These are phyloP conservation scores for Udeniomyces megalosporus DNA, from an alignment of 768 basidiomycete species.

Conservation along the genomic window DNA sequence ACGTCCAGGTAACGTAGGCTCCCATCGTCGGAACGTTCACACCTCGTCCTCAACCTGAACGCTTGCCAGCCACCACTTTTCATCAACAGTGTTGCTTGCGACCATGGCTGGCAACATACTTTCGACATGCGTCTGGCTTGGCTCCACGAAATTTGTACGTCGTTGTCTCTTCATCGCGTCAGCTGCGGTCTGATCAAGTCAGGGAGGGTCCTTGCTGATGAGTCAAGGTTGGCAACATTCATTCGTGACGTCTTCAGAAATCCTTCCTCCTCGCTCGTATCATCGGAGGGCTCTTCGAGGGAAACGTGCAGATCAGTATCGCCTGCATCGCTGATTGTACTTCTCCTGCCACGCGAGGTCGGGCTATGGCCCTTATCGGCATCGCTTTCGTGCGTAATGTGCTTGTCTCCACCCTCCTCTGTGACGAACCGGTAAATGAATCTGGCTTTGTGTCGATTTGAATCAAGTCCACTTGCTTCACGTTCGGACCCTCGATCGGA, in stretches of 20 bases:
- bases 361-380: slow-evolving; percentile 76
- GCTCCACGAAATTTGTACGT: slow-evolving; percentile 63
- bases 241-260: not conserved
- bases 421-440: too few species aligned
- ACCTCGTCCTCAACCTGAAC: too few species aligned
- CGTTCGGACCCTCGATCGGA: slow-evolving; percentile 76
- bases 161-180: not conserved
- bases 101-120: slow-evolving; percentile 89
- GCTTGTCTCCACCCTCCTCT: slow-evolving; percentile 53
- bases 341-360: slow-evolving; percentile 58
- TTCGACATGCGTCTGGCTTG: slow-evolving; percentile 65
- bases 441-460: too few species aligned
- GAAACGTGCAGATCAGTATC: slow-evolving; percentile 90
- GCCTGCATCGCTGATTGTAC: slow-evolving; percentile 90
- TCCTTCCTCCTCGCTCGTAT: slow-evolving; percentile 78
- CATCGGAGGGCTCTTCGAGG: slow-evolving; percentile 85
- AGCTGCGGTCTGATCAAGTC: too few species aligned
- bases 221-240: too few species aligned
- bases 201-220: too few species aligned
- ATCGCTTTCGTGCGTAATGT: slow-evolving; percentile 59
- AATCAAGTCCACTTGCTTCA: slow-evolving; percentile 25
- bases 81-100: slow-evolving; percentile 56
- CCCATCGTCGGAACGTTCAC: too few species aligned
- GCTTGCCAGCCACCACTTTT: too few species aligned
- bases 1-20: too few species aligned